Evolutionary conservation across 2,329 filamentous ascomycete genomes (phyloP).

Genomic region (Colletotrichum zoysiae): DNA sequence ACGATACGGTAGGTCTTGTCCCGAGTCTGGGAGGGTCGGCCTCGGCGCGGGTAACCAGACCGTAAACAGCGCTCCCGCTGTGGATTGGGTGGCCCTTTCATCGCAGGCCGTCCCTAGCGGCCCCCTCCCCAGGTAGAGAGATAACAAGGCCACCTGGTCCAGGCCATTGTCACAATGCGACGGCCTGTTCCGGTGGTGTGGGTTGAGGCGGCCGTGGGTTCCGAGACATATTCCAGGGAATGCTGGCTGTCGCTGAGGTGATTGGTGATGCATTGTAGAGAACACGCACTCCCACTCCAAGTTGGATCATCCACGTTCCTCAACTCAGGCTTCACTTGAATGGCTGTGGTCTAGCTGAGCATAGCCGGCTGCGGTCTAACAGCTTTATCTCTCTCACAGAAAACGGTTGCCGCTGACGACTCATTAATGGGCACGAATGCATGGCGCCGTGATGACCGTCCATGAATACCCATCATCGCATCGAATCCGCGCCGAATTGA

Average conservation of each 20-base stretch:
- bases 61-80: background rate
- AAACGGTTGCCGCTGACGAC: background rate
- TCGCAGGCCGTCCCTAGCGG: slow-evolving; percentile 30
- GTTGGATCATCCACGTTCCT: background rate
- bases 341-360: background rate
- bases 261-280: background rate
- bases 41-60: background rate
- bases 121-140: background rate
- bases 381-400: background rate
- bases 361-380: background rate
- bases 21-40: slow-evolving; percentile 1
- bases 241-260: background rate
- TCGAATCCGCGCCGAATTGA: background rate
- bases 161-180: too few species aligned
- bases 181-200: background rate
- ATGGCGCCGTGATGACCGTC: background rate
- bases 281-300: background rate
- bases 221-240: background rate
- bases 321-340: background rate
- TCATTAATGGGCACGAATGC: background rate
- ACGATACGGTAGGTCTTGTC: background rate
- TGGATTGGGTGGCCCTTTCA: slow-evolving; percentile 18
- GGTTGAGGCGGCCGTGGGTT: background rate
- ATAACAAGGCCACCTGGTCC: background rate
- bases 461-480: background rate